phyloP scores from a whole-genome alignment of 208 protist species.

The Acanthamoeba culbertsoni region DNA sequence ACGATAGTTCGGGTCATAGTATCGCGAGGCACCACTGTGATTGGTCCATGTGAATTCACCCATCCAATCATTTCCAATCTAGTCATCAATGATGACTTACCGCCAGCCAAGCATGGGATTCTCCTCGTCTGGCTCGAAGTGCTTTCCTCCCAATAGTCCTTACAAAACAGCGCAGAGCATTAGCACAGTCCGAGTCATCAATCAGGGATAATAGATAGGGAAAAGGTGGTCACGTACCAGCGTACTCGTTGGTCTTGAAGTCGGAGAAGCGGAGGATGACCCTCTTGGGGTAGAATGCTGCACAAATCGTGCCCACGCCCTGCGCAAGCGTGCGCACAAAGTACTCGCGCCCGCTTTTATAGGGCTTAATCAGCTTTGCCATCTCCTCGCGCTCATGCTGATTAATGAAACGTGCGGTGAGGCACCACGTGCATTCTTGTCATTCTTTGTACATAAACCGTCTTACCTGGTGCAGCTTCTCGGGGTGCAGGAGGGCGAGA shows the following conservation, averaged over 20 bases:
- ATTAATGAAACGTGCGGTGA: no score
- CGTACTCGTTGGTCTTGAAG: constrained; percentile 77
- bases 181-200: background rate
- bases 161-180: background rate
- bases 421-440: no score
- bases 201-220: background rate
- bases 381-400: constrained; percentile 47
- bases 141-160: constrained; percentile 50
- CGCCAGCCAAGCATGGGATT: constrained; percentile 75
- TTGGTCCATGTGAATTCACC: background rate
- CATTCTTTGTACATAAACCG: no score
- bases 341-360: background rate
- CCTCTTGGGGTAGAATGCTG: constrained; percentile 71
- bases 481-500: constrained; percentile 49
- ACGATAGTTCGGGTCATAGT: constrained; percentile 64
- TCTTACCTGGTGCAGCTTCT: constrained; percentile 11
- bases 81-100: background rate
- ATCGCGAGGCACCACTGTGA: constrained; percentile 63
- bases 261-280: constrained; percentile 76
- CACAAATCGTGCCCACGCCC: constrained; percentile 62
- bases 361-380: constrained; percentile 18
- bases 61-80: no score
- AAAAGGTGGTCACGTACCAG: background rate
- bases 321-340: constrained; percentile 38
- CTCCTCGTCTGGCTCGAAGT: constrained; percentile 74